A percentile compares a stretch with the other conserved stretches of the same genome.
These are phyloP conservation scores for Nematocida minor DNA, from an alignment of 371 early-diverging fungal genomes.

Conservation along the genomic window DNA sequence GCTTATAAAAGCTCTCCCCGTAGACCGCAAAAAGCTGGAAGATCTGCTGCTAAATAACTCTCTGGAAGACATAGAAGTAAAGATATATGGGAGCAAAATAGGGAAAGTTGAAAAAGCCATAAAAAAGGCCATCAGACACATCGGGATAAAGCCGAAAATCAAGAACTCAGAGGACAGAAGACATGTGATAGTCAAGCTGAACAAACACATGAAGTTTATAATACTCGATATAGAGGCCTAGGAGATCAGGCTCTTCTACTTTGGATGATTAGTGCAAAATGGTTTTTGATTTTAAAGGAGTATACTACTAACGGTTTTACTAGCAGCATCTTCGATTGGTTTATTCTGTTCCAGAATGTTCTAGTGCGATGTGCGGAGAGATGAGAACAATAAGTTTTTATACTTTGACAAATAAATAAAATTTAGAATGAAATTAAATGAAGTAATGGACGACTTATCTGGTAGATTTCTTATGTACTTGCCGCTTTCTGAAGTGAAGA, in stretches of 20 bases:
- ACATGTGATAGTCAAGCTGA: constrained; percentile 13
- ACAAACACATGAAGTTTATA: constrained; percentile 46
- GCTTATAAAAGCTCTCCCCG: neutral
- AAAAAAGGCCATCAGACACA: neutral
- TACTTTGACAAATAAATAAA: constrained; percentile 15
- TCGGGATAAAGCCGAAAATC: constrained; percentile 7
- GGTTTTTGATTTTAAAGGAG: too few relatives aligned
- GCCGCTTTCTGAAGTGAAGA: constrained; percentile 77
- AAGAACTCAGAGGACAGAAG: neutral
- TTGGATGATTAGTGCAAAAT: too few relatives aligned
- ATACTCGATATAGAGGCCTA: constrained; percentile 13
- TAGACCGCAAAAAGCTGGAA: neutral
- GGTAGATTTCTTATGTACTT: constrained; percentile 85
- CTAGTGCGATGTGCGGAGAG: too few relatives aligned
- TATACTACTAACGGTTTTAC: too few relatives aligned
- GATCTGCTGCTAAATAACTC: constrained; percentile 16
- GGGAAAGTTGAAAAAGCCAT: constrained; percentile 16
- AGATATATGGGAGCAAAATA: constrained; percentile 19
- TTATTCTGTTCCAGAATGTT: too few relatives aligned
- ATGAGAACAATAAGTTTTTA: too few relatives aligned
- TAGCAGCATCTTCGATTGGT: too few relatives aligned
- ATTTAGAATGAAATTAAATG: constrained; percentile 45
- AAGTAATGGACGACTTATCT: constrained; percentile 59
- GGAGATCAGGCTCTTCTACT: neutral
- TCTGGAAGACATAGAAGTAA: neutral